Conservation (phyloP, 768 basidiomycete genomes). For the Dacryopinax primogenitus region DNA sequence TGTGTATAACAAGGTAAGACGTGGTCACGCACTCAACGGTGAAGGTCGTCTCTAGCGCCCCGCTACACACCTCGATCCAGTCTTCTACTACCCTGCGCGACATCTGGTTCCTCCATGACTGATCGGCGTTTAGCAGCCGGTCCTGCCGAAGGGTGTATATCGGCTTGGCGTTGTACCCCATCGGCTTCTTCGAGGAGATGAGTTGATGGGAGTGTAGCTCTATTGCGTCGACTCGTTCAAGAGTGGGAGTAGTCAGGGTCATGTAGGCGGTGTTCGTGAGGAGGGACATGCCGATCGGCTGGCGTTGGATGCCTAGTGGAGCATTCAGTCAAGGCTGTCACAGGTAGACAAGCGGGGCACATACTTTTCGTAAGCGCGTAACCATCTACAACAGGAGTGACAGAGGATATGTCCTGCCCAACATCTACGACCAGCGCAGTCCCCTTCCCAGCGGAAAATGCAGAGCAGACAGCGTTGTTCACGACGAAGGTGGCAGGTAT, state of each 20-base stretch:
- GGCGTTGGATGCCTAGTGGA: slow-evolving; percentile 50
- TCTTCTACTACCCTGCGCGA: slow-evolving; percentile 77
- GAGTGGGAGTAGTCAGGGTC: slow-evolving; percentile 41
- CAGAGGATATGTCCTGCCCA: slow-evolving; percentile 76
- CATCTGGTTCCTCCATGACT: slow-evolving; percentile 70
- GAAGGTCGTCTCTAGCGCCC: slow-evolving; percentile 76
- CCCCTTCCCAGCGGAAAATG: slow-evolving; percentile 92
- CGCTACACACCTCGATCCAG: slow-evolving; percentile 81
- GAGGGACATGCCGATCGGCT: slow-evolving; percentile 36
- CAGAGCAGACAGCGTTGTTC: slow-evolving; percentile 84
- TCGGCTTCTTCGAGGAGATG: slow-evolving; percentile 74
- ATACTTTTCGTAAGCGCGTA: slow-evolving; percentile 91
- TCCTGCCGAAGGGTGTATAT: slow-evolving; percentile 64
- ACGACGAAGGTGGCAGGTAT: slow-evolving; percentile 95
- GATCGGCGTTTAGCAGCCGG: slow-evolving; percentile 55
- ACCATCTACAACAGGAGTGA: slow-evolving; percentile 92
- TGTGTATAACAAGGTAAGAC: neutral
- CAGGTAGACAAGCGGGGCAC: slow-evolving; percentile 5
- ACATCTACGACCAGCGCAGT: slow-evolving; percentile 95
- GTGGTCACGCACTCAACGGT: slow-evolving; percentile 59
- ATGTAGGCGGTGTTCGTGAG: slow-evolving; percentile 69
- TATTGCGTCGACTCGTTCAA: slow-evolving; percentile 41
- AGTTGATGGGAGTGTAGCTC: slow-evolving; percentile 77
- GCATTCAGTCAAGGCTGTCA: neutral
- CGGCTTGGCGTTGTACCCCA: slow-evolving; percentile 54